Evolutionary conservation across 176 grass and related monocot genomes (phyloP), one percentile per base, ranked within the genome.

Genomic region (Rhynchospora pubera): DNA sequence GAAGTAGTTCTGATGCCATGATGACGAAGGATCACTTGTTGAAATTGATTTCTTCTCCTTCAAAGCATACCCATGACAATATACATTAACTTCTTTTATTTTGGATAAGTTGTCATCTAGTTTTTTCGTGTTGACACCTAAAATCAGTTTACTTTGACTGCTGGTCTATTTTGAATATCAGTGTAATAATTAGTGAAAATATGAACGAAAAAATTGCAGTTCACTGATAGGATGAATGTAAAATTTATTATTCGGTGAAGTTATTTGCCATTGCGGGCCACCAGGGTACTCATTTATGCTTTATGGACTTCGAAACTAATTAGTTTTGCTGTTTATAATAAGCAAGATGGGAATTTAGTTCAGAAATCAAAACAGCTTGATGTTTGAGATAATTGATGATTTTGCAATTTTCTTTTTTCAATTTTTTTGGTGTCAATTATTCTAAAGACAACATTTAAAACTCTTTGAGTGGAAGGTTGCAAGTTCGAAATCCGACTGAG

Each of bases 1-100:
- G 21, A 42, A 16, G 42, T 81, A 65, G 28, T 65, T 81, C 10
- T 61, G 15, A 59, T 39, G n/a, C 7, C 22, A 24, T 51, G 59
- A 81, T 81, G 11, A 12, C 43, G 50, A 47, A 84, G 48, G 16
- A 66, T 50, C 56, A 80, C 19, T 81, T 30, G 71, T 75, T 75
- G 44, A 13, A 43, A 9, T 14, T 70, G 66, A 46, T 70, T 15
- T 45, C 6, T 32, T 70, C n/a, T 70, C 48, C 66, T 70, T 70
- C n/a, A 42, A n/a, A 70, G 43, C 42, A 30, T 63, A 28, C 61
- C 9, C 16, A 26, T 9, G 22, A 63, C 8, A 63, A 66, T 42
- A 30, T 64, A 28, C 24, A 34, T 66, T 45, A n/a, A 19, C 6
- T n/a, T 62, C 24, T 62, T 42, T 68, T 44, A 18, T 34, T 13